Base-by-base conservation (phyloP, 305 asterid species). In the Vinca major region DNA sequence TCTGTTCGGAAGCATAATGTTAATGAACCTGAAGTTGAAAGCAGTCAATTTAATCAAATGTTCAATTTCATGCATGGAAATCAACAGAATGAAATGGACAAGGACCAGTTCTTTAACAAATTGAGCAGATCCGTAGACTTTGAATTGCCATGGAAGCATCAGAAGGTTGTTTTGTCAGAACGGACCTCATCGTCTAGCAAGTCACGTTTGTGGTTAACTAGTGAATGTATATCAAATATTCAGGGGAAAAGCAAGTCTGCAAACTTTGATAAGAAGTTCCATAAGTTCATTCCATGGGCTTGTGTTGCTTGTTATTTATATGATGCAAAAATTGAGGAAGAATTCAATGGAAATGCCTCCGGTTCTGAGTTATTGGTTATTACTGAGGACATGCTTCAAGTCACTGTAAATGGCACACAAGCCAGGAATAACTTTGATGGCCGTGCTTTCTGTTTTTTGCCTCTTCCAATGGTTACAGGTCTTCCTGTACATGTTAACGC, bases 381-480 rank as follows among this genome's bases (percentile, higher is more conserved):
- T 84, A 60, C 77, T 63, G 81, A 88, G 74, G 89, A 81, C 65
- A 74, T 80, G 75, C 79, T 78, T 67, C 84, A 80, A 74, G 69
- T 52, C 56, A 83, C 87, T 65, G 67, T 63, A 67, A 80, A 80
- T 67, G 78, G 85, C 52, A 67, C 71, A 68, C 81, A 62, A 73
- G 83, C 70, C 68, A 68, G 73, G 44, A 69, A 70, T 65, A 77
- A 79, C 79, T 87, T 86, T 77, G 97, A 88, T 74, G 98, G 98
- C 58, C 97, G 94, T 58, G 98, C 98, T 43, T 92, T 90, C 86
- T 90, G 95, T 74, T 92, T 92, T 78, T 82, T 92, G 81, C 98
- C 98, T 40, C 92, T 92, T 76, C 98, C 98, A 68, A 80, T 92
- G 63, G 80, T 70, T 81, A 92, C 98, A 58, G 93, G 96, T 69